Conservation (phyloP, 2,329 filamentous ascomycete genomes). For the Clathrospora elynae region DNA sequence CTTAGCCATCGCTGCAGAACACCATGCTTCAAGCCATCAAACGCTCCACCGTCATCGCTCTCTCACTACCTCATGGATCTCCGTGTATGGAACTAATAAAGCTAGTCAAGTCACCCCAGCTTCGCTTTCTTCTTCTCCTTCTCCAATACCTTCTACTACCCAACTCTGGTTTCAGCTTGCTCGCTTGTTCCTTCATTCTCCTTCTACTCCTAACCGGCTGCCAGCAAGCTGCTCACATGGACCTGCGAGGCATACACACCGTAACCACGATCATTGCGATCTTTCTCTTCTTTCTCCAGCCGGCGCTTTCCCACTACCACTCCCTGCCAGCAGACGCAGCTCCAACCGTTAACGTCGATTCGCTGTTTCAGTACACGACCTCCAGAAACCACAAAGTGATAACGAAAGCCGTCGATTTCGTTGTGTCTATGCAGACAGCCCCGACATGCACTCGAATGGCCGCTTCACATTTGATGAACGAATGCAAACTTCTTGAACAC, state of each 20-base stretch:
- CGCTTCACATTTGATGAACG: slow-evolving; percentile 57
- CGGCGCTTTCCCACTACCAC: slow-evolving; percentile 16
- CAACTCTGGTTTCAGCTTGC: background rate
- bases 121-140: slow-evolving; percentile 2
- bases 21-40: slow-evolving; percentile 6
- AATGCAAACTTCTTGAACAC: slow-evolving; percentile 57
- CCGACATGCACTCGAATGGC: slow-evolving; percentile 59
- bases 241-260: background rate
- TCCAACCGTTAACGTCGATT: slow-evolving; percentile 23
- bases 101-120: background rate
- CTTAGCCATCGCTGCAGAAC: slow-evolving; percentile 11
- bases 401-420: slow-evolving; percentile 31
- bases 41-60: slow-evolving; percentile 4
- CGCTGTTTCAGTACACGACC: slow-evolving; percentile 28
- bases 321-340: slow-evolving; percentile 22
- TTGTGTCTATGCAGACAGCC: slow-evolving; percentile 30
- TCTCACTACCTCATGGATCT: slow-evolving; percentile 16
- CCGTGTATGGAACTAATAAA: background rate
- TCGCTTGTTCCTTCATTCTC: background rate
- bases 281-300: background rate
- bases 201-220: background rate
- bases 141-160: slow-evolving; percentile 1
- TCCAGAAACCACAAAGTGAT: slow-evolving; percentile 32
- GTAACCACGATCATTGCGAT: background rate
- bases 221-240: background rate